A percentile compares a stretch with the other conserved stretches of the same genome.
These are phyloP conservation scores for Arthrobotrys megalospora DNA, from an alignment of 2,329 filamentous ascomycete species.

Conservation along the genomic window DNA sequence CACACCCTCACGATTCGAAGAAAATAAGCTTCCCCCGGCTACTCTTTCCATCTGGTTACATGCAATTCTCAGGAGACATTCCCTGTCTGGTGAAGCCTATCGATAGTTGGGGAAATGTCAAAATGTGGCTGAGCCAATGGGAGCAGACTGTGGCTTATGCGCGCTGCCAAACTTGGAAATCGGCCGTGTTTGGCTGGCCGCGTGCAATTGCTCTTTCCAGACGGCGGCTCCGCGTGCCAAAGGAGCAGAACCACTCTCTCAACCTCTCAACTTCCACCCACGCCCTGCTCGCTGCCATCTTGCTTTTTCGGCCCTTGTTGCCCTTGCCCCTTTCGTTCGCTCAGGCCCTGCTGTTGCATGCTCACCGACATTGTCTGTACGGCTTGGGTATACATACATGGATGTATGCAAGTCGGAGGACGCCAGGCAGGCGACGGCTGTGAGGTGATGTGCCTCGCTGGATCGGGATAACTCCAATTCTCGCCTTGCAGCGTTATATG, in stretches of 20 bases:
- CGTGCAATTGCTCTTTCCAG: slow-evolving; percentile 13
- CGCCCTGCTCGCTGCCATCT: background rate
- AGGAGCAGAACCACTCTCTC: slow-evolving; percentile 8
- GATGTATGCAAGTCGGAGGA: background rate
- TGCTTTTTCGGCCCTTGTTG: slow-evolving; percentile 24
- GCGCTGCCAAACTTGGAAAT: slow-evolving; percentile 33
- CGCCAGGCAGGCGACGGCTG: slow-evolving; percentile 9
- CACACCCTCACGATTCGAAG: slow-evolving; percentile 10
- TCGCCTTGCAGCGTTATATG: slow-evolving; percentile 21
- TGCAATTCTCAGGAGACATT: slow-evolving; percentile 27
- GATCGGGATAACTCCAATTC: slow-evolving; percentile 24
- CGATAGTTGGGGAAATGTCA: slow-evolving; percentile 12
- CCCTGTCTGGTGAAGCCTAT: slow-evolving; percentile 4
- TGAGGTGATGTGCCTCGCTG: slow-evolving; percentile 50
- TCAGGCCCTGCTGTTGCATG: slow-evolving; percentile 9
- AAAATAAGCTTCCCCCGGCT: slow-evolving; percentile 25
- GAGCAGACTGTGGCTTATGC: slow-evolving; percentile 41
- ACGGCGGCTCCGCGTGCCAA: slow-evolving; percentile 30
- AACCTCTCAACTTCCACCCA: background rate
- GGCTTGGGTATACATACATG: background rate
- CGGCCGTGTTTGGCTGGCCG: slow-evolving; percentile 28
- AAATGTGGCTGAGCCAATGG: slow-evolving; percentile 30
- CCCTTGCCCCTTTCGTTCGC: slow-evolving; percentile 33
- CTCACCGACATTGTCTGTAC: background rate
- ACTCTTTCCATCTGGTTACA: background rate